A percentile compares a stretch with the other conserved stretches of the same genome.
Conservation (phyloP, 2,329 filamentous ascomycete genomes). For the Arthroderma sp. region DNA sequence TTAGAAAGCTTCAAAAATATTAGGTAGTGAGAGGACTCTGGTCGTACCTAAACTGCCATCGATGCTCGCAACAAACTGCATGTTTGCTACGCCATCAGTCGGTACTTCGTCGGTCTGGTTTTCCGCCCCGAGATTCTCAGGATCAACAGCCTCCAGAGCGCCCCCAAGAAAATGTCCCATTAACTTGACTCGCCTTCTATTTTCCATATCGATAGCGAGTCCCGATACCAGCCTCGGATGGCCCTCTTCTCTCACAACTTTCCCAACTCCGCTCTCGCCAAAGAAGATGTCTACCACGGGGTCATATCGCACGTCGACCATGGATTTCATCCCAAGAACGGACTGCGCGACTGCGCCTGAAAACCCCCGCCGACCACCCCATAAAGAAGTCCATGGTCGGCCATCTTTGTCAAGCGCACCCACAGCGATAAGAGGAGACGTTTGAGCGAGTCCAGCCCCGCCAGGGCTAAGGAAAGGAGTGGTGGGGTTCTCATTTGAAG, state of each 20-base stretch:
- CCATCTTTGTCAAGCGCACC: slow-evolving; percentile 55
- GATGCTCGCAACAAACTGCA: slow-evolving; percentile 54
- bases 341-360: slow-evolving; percentile 46
- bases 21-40: background rate
- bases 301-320: slow-evolving; percentile 50
- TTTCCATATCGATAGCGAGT: slow-evolving; percentile 51
- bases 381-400: slow-evolving; percentile 63
- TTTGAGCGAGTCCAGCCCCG: slow-evolving; percentile 47
- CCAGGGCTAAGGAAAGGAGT: slow-evolving; percentile 47
- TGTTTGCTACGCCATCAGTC: slow-evolving; percentile 20
- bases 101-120: background rate
- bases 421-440: slow-evolving; percentile 56
- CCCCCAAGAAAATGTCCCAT: slow-evolving; percentile 57
- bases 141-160: slow-evolving; percentile 29
- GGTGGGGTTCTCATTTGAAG: slow-evolving; percentile 53
- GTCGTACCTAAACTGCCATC: slow-evolving; percentile 50
- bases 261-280: slow-evolving; percentile 32
- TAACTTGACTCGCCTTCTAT: slow-evolving; percentile 59
- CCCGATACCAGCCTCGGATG: slow-evolving; percentile 44
- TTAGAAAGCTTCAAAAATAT: background rate
- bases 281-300: slow-evolving; percentile 56
- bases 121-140: slow-evolving; percentile 15
- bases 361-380: slow-evolving; percentile 62
- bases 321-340: slow-evolving; percentile 50
- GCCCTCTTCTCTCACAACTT: slow-evolving; percentile 29